Base-by-base conservation (phyloP, 140 eudicot genomes). In the Ambrosia hybrid region DNA sequence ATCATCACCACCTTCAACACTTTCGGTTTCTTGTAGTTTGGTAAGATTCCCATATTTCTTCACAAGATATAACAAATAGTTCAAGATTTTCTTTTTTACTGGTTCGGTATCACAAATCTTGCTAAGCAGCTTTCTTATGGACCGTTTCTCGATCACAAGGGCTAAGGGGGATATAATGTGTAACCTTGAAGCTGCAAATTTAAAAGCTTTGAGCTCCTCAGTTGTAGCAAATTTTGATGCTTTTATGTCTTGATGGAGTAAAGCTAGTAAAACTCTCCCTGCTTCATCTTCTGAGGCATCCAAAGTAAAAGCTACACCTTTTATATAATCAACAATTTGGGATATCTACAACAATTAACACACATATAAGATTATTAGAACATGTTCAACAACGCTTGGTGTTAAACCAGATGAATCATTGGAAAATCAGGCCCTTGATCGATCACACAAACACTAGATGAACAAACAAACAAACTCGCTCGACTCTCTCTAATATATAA, bases 201-300 rank as follows among this genome's bases (percentile, higher is more conserved):
- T 80, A 37, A 75, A 64, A 51, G 87, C 84, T 43, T 71, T 79
- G n/a, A 79, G 73, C 66, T 79, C 83, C 43, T 69, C 73, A 17
- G 4, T 51, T 39, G 79, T 67, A 71, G 56, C 68, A 43, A 63
- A 15, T 52, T 65, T 74, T 58, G 82, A 74, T 59, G 78, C 66
- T 33, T 65, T 5, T 51, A 75, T 75, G 63, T 83, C 74, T 65
- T 68, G 65, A 74, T 70, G 78, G 39, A 83, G 81, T 62, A 83
- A 67, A 51, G 70, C 75, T 9, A 74, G 53, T 71, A 83, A 49
- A 26, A 71, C 79, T 30, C 37, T 75, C 8, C 87, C 84, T 30
- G 87, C 87, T 78, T 75, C 83, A 6, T 82, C 78, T 55, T 82
- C 80, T 7, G 78, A 75, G 13, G 81, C 15, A 63, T 75, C 84